Conservation (phyloP, 257 asterid genomes). For the Hygrophila difformis region DNA sequence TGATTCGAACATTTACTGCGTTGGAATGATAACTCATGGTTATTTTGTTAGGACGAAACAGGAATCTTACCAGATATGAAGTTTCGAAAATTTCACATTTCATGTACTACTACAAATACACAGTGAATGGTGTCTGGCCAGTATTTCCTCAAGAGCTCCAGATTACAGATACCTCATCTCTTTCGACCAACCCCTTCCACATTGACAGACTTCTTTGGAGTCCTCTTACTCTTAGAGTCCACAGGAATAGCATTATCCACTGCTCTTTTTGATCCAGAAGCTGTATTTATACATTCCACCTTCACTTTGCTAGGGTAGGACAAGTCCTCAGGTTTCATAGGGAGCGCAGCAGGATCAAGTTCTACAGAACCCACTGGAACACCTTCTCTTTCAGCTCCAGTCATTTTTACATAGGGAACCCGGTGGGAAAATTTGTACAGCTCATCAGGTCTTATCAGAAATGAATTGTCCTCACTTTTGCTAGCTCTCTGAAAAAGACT, state of each 20-base stretch:
- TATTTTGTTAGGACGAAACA: too few species aligned
- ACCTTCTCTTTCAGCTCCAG: slow-evolving; percentile 37
- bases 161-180: neutral
- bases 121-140: slow-evolving; percentile 14
- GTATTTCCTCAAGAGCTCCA: slow-evolving; percentile 16
- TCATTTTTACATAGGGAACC: slow-evolving; percentile 36
- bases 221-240: slow-evolving; percentile 6
- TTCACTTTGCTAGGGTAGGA: slow-evolving; percentile 25
- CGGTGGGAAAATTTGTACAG: slow-evolving; percentile 43
- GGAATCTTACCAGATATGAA: too few species aligned
- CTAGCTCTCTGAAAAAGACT: slow-evolving; percentile 37
- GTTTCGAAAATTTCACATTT: neutral
- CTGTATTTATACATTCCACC: slow-evolving; percentile 1
- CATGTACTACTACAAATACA: neutral
- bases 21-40: too few species aligned
- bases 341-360: slow-evolving; percentile 45
- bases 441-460: slow-evolving; percentile 22
- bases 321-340: slow-evolving; percentile 26
- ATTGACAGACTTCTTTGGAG: slow-evolving; percentile 17
- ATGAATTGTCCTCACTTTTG: slow-evolving; percentile 7
- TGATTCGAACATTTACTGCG: too few species aligned
- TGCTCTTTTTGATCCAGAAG: neutral
- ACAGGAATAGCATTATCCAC: slow-evolving; percentile 13
- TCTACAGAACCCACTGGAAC: slow-evolving; percentile 48
- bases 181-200: slow-evolving; percentile 7